Percentiles rank a stretch among this genome's conserved stretches.
Evolutionary conservation across 495 filamentous ascomycete species (phyloP).

Genomic region (Penicillium goetzii): DNA sequence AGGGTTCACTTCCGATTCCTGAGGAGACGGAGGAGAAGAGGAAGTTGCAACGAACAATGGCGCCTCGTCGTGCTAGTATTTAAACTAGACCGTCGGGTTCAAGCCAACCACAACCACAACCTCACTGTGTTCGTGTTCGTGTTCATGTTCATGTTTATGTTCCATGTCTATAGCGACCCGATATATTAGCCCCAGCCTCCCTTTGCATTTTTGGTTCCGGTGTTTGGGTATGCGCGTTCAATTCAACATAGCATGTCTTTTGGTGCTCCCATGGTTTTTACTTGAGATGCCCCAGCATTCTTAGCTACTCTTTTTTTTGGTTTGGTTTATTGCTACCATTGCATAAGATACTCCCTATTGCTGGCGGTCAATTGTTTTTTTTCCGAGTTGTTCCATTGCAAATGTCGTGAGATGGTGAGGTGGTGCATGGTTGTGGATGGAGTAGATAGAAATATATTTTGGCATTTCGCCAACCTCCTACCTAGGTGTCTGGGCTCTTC

Average conservation of each 20-base stretch:
- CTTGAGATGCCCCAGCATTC: not conserved
- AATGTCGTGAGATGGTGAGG: not conserved
- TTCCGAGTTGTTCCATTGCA: not conserved
- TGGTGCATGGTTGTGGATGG: not conserved
- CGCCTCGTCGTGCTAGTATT: conserved; percentile 89
- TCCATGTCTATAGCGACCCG: not conserved
- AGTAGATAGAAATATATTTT: not conserved
- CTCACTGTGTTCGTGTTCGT: not conserved
- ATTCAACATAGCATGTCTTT: conserved; percentile 2
- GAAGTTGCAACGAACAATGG: conserved; percentile 89
- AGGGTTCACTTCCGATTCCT: conserved; percentile 67
- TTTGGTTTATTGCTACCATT: not conserved
- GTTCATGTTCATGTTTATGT: not conserved
- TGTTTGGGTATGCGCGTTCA: conserved; percentile 9
- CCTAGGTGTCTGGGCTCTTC: not conserved
- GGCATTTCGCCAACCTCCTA: not conserved
- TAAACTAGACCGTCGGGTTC: conserved; percentile 15
- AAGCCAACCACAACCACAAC: not conserved
- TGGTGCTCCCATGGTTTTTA: not conserved
- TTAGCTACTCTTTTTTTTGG: not conserved
- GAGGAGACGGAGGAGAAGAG: conserved; percentile 87
- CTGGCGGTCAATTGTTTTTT: not conserved
- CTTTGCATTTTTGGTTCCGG: not conserved
- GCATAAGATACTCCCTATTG: conserved; percentile 1
- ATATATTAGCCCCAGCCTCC: not conserved